Base-by-base conservation (phyloP, 495 filamentous ascomycete species). In the Trichodelitschia bisporula region DNA sequence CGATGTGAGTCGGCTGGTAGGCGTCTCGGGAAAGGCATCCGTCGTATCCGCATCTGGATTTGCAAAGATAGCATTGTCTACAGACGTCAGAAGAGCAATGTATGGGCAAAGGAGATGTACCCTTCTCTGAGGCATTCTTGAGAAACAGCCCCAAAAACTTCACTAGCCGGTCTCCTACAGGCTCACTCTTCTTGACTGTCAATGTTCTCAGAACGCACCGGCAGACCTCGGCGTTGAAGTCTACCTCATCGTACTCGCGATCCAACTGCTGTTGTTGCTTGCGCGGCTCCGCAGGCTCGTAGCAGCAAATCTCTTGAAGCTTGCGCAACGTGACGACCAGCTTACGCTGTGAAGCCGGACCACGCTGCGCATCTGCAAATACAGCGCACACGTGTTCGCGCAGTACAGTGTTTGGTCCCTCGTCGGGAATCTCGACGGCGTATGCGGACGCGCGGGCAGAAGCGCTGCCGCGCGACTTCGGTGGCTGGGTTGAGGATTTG, bases 181-280 rank as follows among this genome's bases (percentile, higher is more conserved):
- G 61, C 53, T 99, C 86, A 20, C 72, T 73, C 59, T 91, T 93
- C 58, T 90, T 91, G 16, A 95, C 72, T 2, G 68, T 58, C 55
- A 95, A 61, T 33, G 83, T 58, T 24, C 83, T 63, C 33, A 84
- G 53, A 21, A 91, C 61, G 41, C 82, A 92, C 44, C 82, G 60
- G 19, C 61, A 60, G 19, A 93, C 66, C 50, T 93, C 89, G 27
- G 61, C 53, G 36, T 80, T 86, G 53, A 97, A 95, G 32, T 86
- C 72, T 24, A 69, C 61, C 46, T 92, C 84, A 5, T 71, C 67
- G 37, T 77, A 67, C 2, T 44, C 39, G n/a, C 56, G 47, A 35
- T 58, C 47, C 24, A 37, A 39, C 17, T 46, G 35, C 11, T 47
- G 34, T 18, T 54, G 51, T 3, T 35, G 40, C 32, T 57, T 51